phyloP scores from a whole-genome alignment of 352 stramenopile genomes.

The Globisporangium cystogenes region DNA sequence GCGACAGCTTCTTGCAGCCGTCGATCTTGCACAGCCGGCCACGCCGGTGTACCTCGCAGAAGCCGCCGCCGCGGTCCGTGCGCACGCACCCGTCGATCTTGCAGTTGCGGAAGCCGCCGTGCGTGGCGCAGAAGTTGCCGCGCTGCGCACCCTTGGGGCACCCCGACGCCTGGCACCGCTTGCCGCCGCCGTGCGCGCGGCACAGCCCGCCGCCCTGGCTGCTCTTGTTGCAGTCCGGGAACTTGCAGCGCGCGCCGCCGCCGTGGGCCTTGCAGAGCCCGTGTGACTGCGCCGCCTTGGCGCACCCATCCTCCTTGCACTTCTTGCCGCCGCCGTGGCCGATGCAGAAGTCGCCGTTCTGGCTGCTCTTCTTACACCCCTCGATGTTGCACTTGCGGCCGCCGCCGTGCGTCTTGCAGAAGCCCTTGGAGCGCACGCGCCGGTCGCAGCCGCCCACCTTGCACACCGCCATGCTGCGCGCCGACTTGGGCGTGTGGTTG shows the following conservation, averaged over 20 bases:
- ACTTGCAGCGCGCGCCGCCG: constrained; percentile 79
- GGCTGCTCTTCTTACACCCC: constrained; percentile 82
- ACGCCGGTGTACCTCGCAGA: constrained; percentile 81
- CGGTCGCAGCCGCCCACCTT: constrained; percentile 56
- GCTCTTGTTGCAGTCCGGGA: constrained; percentile 77
- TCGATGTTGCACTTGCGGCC: constrained; percentile 81
- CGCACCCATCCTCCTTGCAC: constrained; percentile 76
- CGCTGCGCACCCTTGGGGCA: constrained; percentile 80
- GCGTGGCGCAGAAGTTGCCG: constrained; percentile 81
- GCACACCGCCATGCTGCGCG: constrained; percentile 57
- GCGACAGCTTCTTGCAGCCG: constrained; percentile 84
- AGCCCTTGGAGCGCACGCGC: constrained; percentile 72
- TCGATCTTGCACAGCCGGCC: constrained; percentile 78
- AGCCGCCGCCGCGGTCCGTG: constrained; percentile 77
- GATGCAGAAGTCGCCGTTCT: constrained; percentile 87
- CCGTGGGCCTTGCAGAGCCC: constrained; percentile 83
- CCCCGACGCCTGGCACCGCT: constrained; percentile 63
- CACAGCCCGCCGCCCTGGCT: constrained; percentile 74
- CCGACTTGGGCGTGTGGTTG: constrained; percentile 32
- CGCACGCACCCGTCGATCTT: constrained; percentile 80
- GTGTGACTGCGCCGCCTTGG: constrained; percentile 82
- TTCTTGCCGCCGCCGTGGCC: constrained; percentile 84
- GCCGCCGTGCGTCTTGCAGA: constrained; percentile 83
- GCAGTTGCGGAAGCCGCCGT: constrained; percentile 85
- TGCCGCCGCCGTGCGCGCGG: constrained; percentile 72